These are phyloP conservation scores for Boletus semigastroideus DNA, from an alignment of 1,284 basidiomycete species.

Conservation along the genomic window DNA sequence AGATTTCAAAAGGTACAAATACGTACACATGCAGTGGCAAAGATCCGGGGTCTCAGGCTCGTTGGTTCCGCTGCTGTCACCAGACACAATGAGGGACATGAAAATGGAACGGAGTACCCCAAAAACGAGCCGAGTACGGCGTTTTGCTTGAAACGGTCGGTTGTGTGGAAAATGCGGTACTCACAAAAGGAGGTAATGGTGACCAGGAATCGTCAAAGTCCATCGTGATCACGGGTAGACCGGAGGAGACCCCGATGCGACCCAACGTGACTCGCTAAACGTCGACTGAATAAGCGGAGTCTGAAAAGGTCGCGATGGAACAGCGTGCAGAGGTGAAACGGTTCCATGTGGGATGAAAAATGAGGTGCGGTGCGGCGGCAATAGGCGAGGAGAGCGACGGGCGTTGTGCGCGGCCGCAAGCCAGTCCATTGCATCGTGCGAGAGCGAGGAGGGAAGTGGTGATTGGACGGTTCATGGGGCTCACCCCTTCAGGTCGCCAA, in stretches of 20 bases:
- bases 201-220: not conserved
- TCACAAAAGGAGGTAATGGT: slow-evolving; percentile 6
- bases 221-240: slow-evolving; percentile 1
- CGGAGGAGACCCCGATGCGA: not conserved
- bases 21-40: slow-evolving; percentile 17
- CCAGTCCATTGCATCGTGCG: not conserved
- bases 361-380: no score
- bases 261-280: not conserved
- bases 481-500: not conserved
- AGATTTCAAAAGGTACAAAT: slow-evolving; percentile 21
- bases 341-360: not conserved
- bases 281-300: slow-evolving; percentile 14
- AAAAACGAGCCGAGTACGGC: not conserved
- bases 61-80: not conserved
- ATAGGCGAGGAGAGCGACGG: not conserved
- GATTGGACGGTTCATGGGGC: not conserved
- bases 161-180: not conserved
- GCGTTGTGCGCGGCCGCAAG: not conserved
- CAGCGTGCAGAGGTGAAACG: not conserved
- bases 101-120: not conserved
- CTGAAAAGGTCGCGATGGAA: slow-evolving; percentile 8
- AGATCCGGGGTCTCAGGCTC: slow-evolving; percentile 1
- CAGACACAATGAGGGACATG: not conserved
- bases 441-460: not conserved
- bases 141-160: not conserved